Base-by-base conservation (phyloP, 345 rosid species). In the Moringa oleifera region DNA sequence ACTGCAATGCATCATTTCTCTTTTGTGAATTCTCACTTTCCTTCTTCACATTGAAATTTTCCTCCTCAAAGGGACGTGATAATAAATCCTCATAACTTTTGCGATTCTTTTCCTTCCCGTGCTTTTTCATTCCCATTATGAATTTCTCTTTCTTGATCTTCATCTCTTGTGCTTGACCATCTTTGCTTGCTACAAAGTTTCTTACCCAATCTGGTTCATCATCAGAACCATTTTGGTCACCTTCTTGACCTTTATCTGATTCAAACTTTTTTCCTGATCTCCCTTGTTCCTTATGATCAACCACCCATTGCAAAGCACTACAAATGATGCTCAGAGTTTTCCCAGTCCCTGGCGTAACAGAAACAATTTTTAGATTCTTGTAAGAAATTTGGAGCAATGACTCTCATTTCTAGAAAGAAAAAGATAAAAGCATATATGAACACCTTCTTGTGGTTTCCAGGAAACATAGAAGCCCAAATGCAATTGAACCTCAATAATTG, bases 151-250 rank as follows among this genome's bases (percentile, higher is more conserved):
- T 74, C 62, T 77, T 77, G 57, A 24, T 64, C 51, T 67, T 70
- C 61, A 66, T 71, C 24, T 72, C 83, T 19, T 51, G 58, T 10
- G 59, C 20, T 25, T 55, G 66, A 62, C 41, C 53, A 16, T 75
- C 79, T 25, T 58, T 74, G 22, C 37, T 67, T 37, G 56, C 66
- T 23, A 75, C 82, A 66, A 88, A 90, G 71, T 80, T 74, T 62
- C 78, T 79, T 71, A 93, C 67, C 98, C 98, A 93, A 58, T 83
- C 90, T 18, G 97, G 98, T 61, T 90, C 98, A 71, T 89, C 90
- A 6, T 80, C 81, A 1, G 74, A 72, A 62, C 74, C 69, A 46
- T 55, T 28, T 47, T 66, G 49, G 63, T 45, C 72, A 23, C 69
- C 61, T 3, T 23, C 55, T 49, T 17, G 50, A 59, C 68, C 63